A percentile compares a stretch with the other conserved stretches of the same genome.
phyloP scores from a whole-genome alignment of 495 filamentous ascomycete genomes.

The Aspergillus haitiensis region DNA sequence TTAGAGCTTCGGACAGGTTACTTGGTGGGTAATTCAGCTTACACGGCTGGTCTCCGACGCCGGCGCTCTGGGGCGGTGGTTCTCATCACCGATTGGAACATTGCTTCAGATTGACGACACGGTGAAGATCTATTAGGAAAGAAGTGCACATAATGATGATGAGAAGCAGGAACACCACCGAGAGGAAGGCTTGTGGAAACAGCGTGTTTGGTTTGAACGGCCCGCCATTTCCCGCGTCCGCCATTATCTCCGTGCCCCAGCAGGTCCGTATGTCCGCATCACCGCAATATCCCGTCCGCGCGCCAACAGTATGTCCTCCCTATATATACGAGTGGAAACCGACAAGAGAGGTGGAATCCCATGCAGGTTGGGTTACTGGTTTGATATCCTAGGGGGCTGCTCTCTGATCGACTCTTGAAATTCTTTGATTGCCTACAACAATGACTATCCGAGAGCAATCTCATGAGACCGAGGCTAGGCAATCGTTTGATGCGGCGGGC shows the following conservation, averaged over 20 bases:
- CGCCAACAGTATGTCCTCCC: too few species aligned
- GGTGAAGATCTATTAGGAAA: neutral
- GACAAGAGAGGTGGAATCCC: too few species aligned
- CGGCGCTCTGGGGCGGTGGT: constrained; percentile 36
- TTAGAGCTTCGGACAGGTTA: neutral
- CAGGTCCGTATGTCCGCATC: too few species aligned
- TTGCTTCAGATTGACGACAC: neutral
- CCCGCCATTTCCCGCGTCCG: constrained; percentile 31
- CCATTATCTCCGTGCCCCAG: neutral
- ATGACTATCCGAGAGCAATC: too few species aligned
- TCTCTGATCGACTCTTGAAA: too few species aligned
- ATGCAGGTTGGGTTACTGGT: too few species aligned
- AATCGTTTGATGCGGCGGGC: too few species aligned
- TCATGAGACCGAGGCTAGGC: too few species aligned
- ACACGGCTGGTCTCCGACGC: constrained; percentile 50
- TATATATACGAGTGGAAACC: too few species aligned
- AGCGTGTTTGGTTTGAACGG: constrained; percentile 29
- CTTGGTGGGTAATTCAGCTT: constrained; percentile 17
- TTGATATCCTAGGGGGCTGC: too few species aligned
- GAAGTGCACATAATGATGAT: neutral
- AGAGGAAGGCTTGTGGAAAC: constrained; percentile 11
- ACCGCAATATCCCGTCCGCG: too few species aligned
- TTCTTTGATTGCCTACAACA: too few species aligned
- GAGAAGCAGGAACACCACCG: neutral
- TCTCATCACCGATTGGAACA: constrained; percentile 23